These are phyloP conservation scores for Silene uniflora DNA, from an alignment of 148 eudicot genomes.

Conservation along the genomic window DNA sequence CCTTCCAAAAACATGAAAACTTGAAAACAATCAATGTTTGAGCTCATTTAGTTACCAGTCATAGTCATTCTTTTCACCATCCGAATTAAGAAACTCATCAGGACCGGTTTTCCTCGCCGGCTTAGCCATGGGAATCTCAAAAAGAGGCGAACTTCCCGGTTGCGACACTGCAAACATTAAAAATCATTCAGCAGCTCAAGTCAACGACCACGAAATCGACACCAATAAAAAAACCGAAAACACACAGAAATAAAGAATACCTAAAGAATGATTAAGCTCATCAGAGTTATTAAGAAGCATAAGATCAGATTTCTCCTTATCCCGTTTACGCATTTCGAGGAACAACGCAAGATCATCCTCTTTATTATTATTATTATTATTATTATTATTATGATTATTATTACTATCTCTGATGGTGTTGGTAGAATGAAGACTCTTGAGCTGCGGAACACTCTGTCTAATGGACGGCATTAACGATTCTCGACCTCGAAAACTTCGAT, in stretches of 20 bases:
- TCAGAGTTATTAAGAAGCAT: slow-evolving; percentile 62
- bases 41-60: slow-evolving; percentile 58
- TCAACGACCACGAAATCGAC: slow-evolving; percentile 16
- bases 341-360: slow-evolving; percentile 90
- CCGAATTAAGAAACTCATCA: slow-evolving; percentile 83
- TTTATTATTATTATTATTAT: slow-evolving; percentile 18
- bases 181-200: slow-evolving; percentile 3
- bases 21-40: not conserved
- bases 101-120: slow-evolving; percentile 59
- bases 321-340: slow-evolving; percentile 82
- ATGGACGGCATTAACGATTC: slow-evolving; percentile 65
- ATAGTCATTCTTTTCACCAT: slow-evolving; percentile 85
- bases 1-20: slow-evolving; percentile 1
- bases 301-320: slow-evolving; percentile 67
- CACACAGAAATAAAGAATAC: slow-evolving; percentile 22
- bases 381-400: no score
- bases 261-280: slow-evolving; percentile 52
- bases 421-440: slow-evolving; percentile 48
- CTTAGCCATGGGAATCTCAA: slow-evolving; percentile 46
- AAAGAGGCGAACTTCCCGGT: slow-evolving; percentile 66
- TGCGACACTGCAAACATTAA: slow-evolving; percentile 45
- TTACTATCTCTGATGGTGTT: slow-evolving; percentile 40
- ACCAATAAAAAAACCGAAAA: not conserved
- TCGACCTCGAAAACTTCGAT: slow-evolving; percentile 78
- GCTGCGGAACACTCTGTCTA: slow-evolving; percentile 45